A percentile compares a stretch with the other conserved stretches of the same genome.
Evolutionary conservation across 768 basidiomycete species (phyloP).

Genomic region (Termitomyces sp.): DNA sequence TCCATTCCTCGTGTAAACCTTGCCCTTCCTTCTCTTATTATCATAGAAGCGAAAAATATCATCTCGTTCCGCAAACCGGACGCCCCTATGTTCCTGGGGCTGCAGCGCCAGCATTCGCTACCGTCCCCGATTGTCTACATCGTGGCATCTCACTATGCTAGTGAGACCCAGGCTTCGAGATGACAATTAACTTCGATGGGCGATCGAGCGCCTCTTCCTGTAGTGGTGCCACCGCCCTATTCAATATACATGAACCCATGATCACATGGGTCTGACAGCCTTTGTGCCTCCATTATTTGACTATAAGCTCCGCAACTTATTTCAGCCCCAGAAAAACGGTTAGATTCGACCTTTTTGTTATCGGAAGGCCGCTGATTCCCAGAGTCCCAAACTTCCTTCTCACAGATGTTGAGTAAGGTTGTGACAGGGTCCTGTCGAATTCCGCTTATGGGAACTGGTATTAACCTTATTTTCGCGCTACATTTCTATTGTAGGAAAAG

Average conservation of each 20-base stretch:
- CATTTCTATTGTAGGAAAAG: neutral
- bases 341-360: neutral
- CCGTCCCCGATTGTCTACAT: neutral
- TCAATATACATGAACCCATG: neutral
- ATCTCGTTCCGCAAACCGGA: neutral
- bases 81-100: neutral
- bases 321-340: neutral
- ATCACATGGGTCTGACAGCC: constrained; percentile 10
- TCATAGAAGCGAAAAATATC: neutral
- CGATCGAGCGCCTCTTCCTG: constrained; percentile 2
- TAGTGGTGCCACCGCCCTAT: neutral
- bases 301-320: neutral
- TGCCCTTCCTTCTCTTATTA: neutral
- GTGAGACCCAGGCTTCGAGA: neutral
- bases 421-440: constrained; percentile 1
- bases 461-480: neutral
- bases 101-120: constrained; percentile 1
- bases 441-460: neutral
- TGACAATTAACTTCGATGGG: constrained; percentile 5
- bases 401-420: constrained; percentile 3
- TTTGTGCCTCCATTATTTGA: constrained; percentile 6
- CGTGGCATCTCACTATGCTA: neutral
- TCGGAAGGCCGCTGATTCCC: neutral
- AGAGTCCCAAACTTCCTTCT: constrained; percentile 1
- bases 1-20: constrained; percentile 1